Conservation (phyloP, 2,329 filamentous ascomycete species). For the Diaporthe aspalathi region DNA sequence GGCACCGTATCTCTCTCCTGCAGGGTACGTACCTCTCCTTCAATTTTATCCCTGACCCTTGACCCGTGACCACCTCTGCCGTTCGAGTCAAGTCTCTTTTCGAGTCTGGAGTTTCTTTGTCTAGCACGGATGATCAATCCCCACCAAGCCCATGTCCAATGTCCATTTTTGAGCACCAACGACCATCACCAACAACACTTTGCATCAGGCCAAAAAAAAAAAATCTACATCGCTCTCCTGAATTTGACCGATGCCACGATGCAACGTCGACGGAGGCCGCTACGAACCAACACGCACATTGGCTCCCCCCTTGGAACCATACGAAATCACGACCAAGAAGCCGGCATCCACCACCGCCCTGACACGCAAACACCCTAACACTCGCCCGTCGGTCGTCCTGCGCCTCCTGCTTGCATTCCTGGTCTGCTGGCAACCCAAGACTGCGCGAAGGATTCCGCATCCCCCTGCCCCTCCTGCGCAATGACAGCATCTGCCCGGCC, state of each 20-base stretch:
- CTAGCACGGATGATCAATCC: not conserved
- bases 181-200: not conserved
- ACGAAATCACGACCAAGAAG: slow-evolving; percentile 27
- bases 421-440: slow-evolving; percentile 26
- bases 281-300: slow-evolving; percentile 22
- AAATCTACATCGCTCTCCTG: not conserved
- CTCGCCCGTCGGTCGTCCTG: no score
- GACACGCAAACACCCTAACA: no score
- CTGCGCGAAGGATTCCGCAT: slow-evolving; percentile 32
- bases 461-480: slow-evolving; percentile 27
- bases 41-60: not conserved
- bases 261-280: not conserved
- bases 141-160: slow-evolving; percentile 1
- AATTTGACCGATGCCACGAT: slow-evolving; percentile 22
- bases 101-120: not conserved
- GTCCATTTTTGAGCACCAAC: slow-evolving; percentile 20
- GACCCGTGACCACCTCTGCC: not conserved
- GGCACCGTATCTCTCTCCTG: slow-evolving; percentile 1
- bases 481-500: slow-evolving; percentile 32
- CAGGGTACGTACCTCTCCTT: not conserved
- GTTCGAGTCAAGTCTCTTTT: not conserved
- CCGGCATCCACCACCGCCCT: slow-evolving; percentile 2
- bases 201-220: slow-evolving; percentile 3
- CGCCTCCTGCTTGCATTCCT: slow-evolving; percentile 1
- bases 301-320: slow-evolving; percentile 24